These are phyloP conservation scores for Hansenula anomala DNA, from an alignment of 1,139 yeast genomes.

Conservation along the genomic window DNA sequence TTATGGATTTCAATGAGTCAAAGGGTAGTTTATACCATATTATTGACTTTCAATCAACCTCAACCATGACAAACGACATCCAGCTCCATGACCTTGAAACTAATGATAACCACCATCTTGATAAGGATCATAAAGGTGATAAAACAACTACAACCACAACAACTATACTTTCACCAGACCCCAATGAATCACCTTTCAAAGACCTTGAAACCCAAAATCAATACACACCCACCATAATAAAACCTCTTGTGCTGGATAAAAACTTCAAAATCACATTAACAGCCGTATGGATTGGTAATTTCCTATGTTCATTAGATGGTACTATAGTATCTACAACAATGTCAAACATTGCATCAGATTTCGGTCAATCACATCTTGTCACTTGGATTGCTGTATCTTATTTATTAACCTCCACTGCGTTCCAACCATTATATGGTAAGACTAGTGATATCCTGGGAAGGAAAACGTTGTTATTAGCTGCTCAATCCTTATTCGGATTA, in stretches of 20 bases:
- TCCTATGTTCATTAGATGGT: conserved; percentile 57
- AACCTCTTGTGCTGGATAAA: not conserved
- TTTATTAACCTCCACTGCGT: conserved; percentile 56
- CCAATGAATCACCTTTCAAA: not conserved
- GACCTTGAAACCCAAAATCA: too few species aligned
- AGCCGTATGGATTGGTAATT: conserved; percentile 42
- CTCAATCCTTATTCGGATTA: conserved; percentile 40
- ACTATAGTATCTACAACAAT: conserved; percentile 63
- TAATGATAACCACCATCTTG: not conserved
- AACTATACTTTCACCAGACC: not conserved
- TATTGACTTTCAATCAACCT: too few species aligned
- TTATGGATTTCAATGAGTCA: too few species aligned
- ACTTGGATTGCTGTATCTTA: conserved; percentile 68
- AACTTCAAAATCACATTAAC: conserved; percentile 4
- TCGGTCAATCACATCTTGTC: conserved; percentile 48
- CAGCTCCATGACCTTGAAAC: not conserved
- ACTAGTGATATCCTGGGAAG: conserved; percentile 52
- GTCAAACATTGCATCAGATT: conserved; percentile 58
- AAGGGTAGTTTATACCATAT: too few species aligned
- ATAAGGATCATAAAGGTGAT: too few species aligned
- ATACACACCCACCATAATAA: not conserved
- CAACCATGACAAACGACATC: too few species aligned
- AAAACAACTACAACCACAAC: not conserved
- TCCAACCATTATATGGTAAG: conserved; percentile 64
- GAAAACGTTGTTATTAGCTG: conserved; percentile 35